Evolutionary conservation across 495 filamentous ascomycete species (phyloP).

Genomic region (Opeltia flavorubescens): DNA sequence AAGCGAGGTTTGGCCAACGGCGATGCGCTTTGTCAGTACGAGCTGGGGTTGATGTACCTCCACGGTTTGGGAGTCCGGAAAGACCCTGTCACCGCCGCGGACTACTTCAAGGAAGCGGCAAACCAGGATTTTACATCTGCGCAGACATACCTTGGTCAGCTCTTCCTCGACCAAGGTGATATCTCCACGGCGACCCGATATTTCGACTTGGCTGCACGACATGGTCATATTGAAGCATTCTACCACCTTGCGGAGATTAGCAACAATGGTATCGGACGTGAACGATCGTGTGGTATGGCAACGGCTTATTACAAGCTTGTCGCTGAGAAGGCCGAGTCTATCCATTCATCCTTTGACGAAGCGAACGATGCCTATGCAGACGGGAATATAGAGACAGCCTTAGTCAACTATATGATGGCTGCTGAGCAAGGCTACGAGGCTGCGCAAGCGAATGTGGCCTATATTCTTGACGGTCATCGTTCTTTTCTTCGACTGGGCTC

Average conservation of each 20-base stretch:
- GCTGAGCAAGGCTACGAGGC: slow-evolving; percentile 94
- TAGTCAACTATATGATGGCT: slow-evolving; percentile 77
- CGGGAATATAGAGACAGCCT: slow-evolving; percentile 74
- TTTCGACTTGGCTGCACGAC: slow-evolving; percentile 83
- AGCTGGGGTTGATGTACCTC: slow-evolving; percentile 75
- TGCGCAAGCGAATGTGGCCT: slow-evolving; percentile 89
- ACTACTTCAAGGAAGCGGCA: slow-evolving; percentile 70
- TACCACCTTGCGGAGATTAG: slow-evolving; percentile 92
- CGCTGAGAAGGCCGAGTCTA: slow-evolving; percentile 71
- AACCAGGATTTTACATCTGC: slow-evolving; percentile 74
- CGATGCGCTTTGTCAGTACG: slow-evolving; percentile 76
- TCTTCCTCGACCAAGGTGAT: slow-evolving; percentile 86
- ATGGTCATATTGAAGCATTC: slow-evolving; percentile 80
- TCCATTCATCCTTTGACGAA: slow-evolving; percentile 75
- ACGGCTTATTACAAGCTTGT: slow-evolving; percentile 90
- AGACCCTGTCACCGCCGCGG: slow-evolving; percentile 58
- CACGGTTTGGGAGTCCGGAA: slow-evolving; percentile 67
- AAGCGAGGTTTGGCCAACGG: slow-evolving; percentile 62
- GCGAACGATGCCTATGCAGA: slow-evolving; percentile 72
- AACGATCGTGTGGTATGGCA: slow-evolving; percentile 67
- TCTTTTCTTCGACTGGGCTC: slow-evolving; percentile 41
- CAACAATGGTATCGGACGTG: slow-evolving; percentile 64
- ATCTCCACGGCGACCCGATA: slow-evolving; percentile 62
- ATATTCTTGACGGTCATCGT: slow-evolving; percentile 70
- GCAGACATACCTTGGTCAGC: slow-evolving; percentile 66